phyloP scores from a whole-genome alignment of 75 land plant genomes.

The Selaginella moellendorffii region DNA sequence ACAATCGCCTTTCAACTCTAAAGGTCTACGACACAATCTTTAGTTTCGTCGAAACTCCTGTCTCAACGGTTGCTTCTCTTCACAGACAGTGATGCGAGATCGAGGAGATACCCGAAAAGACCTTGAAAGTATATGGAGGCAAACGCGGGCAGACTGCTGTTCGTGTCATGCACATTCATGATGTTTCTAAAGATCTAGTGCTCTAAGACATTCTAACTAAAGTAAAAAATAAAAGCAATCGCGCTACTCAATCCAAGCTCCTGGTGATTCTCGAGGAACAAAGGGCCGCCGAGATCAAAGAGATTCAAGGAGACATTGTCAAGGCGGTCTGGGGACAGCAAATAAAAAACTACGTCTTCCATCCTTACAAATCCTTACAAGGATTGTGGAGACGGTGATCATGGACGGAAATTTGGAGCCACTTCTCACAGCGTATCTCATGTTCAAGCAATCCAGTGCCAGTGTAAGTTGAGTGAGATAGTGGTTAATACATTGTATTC shows the following conservation, averaged over 20 bases:
- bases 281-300: conserved; percentile 80
- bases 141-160: conserved; percentile 98
- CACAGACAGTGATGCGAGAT: conserved; percentile 84
- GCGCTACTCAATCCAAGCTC: conserved; percentile 69
- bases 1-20: conserved; percentile 88
- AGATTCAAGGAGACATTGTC: conserved; percentile 86
- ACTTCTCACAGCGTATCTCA: conserved; percentile 73
- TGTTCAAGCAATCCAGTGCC: conserved; percentile 33
- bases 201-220: conserved; percentile 25
- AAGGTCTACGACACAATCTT: conserved; percentile 65
- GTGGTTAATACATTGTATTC: no score
- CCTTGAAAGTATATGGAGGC: conserved; percentile 66
- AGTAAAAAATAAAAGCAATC: conserved; percentile 67
- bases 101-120: conserved; percentile 87
- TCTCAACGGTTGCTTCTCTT: background rate
- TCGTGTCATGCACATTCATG: conserved; percentile 75
- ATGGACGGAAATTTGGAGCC: conserved; percentile 78
- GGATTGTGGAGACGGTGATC: conserved; percentile 71
- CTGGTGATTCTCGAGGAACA: conserved; percentile 84
- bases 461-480: no score
- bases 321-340: conserved; percentile 99
- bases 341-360: conserved; percentile 91
- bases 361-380: conserved; percentile 92
- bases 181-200: background rate
- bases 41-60: background rate